These are phyloP conservation scores for Solioccasus polychromus DNA, from an alignment of 768 basidiomycete genomes.

Conservation along the genomic window DNA sequence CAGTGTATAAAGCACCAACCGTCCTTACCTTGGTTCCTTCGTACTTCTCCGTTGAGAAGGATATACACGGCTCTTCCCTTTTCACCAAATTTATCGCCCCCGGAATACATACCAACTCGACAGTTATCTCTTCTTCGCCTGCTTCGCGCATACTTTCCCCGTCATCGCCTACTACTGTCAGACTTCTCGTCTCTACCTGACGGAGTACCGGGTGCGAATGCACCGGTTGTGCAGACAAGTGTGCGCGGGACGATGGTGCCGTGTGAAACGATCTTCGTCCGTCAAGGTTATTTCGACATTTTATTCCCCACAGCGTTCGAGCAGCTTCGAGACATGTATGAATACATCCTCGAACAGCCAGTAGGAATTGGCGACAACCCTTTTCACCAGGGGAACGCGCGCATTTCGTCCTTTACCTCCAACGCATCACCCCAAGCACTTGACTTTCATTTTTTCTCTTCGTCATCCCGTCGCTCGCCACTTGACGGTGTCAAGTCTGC, in stretches of 20 bases:
- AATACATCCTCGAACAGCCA: conserved; percentile 70
- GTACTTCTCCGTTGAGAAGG: conserved; percentile 55
- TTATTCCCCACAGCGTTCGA: conserved; percentile 96
- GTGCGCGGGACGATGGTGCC: conserved; percentile 83
- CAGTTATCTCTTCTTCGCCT: conserved; percentile 80
- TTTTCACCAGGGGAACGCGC: conserved; percentile 29
- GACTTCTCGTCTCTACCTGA: conserved; percentile 92
- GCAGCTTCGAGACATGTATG: conserved; percentile 86
- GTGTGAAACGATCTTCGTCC: conserved; percentile 86
- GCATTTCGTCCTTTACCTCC: conserved; percentile 51
- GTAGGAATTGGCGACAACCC: conserved; percentile 21
- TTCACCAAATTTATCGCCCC: conserved; percentile 80
- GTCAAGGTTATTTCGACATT: conserved; percentile 96
- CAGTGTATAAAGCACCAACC: conserved; percentile 54
- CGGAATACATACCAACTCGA: conserved; percentile 93
- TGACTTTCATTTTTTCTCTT: conserved; percentile 69
- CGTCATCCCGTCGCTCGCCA: conserved; percentile 51
- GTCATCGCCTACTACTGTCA: conserved; percentile 89
- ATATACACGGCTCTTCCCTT: conserved; percentile 77
- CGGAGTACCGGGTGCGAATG: conserved; percentile 60
- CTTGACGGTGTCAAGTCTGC: conserved; percentile 70
- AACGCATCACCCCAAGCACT: conserved; percentile 49
- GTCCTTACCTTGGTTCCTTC: conserved; percentile 54
- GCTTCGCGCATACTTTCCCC: conserved; percentile 80
- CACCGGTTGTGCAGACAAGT: conserved; percentile 95